Percentiles rank a stretch among this genome's conserved stretches.
Conservation (phyloP, 257 asterid genomes). For the Solanum gracilifrons region DNA sequence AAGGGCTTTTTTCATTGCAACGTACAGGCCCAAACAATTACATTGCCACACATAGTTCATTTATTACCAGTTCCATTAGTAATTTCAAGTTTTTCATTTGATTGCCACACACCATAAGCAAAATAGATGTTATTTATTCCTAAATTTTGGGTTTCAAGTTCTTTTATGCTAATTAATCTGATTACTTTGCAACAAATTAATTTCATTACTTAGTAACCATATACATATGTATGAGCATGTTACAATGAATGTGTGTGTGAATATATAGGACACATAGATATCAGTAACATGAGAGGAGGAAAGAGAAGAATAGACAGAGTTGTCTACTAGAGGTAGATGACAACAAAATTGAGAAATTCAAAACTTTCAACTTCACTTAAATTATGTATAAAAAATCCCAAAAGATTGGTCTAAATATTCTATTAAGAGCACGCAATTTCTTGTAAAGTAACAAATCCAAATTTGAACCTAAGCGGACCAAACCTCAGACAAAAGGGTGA, state of each 20-base stretch:
- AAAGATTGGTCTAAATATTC: background rate
- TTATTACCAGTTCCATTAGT: background rate
- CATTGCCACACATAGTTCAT: background rate
- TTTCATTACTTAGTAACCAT: background rate
- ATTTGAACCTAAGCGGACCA: background rate
- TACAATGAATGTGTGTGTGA: background rate
- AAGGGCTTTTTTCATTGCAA: background rate
- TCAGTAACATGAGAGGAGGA: background rate
- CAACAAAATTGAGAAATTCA: background rate
- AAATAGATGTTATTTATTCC: background rate
- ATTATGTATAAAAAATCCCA: background rate
- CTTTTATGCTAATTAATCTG: background rate
- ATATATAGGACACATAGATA: background rate
- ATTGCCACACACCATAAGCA: background rate
- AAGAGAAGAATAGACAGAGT: background rate
- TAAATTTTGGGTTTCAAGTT: background rate
- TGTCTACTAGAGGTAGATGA: background rate
- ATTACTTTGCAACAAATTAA: background rate
- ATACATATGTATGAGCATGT: background rate
- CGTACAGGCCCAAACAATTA: background rate
- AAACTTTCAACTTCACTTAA: background rate
- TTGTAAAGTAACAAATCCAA: background rate
- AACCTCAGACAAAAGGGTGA: background rate
- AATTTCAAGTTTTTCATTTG: background rate
- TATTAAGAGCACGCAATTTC: background rate